A percentile compares a stretch with the other conserved stretches of the same genome.
These are phyloP conservation scores for Rhododendron molle DNA, from an alignment of 148 eudicot species.

Conservation along the genomic window DNA sequence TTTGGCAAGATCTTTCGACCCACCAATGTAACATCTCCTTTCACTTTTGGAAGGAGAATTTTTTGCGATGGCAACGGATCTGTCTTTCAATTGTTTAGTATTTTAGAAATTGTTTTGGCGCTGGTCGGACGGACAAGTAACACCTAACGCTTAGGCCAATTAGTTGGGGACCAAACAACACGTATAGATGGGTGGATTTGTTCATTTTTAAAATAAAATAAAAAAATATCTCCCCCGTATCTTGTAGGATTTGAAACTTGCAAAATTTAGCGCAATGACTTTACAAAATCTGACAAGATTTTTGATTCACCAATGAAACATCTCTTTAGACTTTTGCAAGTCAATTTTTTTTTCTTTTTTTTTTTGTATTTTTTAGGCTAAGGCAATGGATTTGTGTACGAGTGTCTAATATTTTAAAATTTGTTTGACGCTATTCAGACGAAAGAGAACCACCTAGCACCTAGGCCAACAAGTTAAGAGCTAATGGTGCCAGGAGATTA, in stretches of 20 bases:
- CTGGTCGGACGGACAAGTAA: neutral
- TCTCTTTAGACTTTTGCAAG: neutral
- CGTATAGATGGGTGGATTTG: neutral
- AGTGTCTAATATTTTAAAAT: neutral
- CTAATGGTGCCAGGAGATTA: neutral
- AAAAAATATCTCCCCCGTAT: neutral
- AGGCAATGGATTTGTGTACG: neutral
- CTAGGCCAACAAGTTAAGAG: neutral
- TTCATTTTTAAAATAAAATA: too few relatives aligned
- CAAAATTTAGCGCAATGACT: neutral
- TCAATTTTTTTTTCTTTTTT: neutral
- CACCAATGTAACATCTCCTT: neutral
- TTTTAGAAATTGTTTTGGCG: neutral
- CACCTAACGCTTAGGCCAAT: neutral
- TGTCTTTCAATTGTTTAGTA: too few relatives aligned
- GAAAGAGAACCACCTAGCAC: neutral
- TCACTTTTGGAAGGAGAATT: neutral
- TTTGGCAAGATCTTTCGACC: neutral
- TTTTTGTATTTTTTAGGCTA: too few relatives aligned
- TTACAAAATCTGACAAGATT: neutral
- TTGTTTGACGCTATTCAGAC: neutral
- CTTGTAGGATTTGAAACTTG: neutral
- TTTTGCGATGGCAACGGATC: neutral
- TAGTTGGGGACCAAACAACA: neutral
- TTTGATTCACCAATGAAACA: neutral